These are phyloP conservation scores for Herpetomonas tarakana DNA, from an alignment of 208 protist species.

Conservation along the genomic window DNA sequence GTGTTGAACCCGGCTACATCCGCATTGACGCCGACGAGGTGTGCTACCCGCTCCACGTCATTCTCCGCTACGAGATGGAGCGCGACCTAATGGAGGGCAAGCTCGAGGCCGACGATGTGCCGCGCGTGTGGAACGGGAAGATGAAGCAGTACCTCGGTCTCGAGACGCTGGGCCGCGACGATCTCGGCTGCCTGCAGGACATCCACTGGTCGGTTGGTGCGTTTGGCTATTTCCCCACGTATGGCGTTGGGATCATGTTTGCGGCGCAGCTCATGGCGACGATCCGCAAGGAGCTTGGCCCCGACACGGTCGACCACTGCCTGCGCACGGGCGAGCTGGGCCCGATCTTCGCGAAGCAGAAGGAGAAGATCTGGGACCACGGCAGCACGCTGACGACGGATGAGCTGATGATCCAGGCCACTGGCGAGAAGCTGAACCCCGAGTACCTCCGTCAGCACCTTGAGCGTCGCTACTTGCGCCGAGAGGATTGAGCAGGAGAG, in stretches of 20 bases:
- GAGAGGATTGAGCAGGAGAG: slow-evolving; percentile 6
- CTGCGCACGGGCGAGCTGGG: slow-evolving; percentile 54
- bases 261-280: slow-evolving; percentile 78
- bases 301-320: slow-evolving; percentile 42
- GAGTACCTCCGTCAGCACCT: slow-evolving; percentile 76
- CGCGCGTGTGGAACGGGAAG: slow-evolving; percentile 79
- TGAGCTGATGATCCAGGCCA: slow-evolving; percentile 67
- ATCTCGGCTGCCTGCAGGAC: slow-evolving; percentile 84
- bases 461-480: slow-evolving; percentile 63
- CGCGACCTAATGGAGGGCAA: slow-evolving; percentile 75
- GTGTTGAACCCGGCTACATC: slow-evolving; percentile 70
- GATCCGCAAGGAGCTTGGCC: slow-evolving; percentile 63
- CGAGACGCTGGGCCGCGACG: slow-evolving; percentile 65
- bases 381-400: slow-evolving; percentile 58
- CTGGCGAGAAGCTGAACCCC: slow-evolving; percentile 77
- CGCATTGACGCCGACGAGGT: slow-evolving; percentile 88
- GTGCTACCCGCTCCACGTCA: slow-evolving; percentile 89
- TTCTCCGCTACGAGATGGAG: slow-evolving; percentile 90
- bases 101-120: slow-evolving; percentile 75
- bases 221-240: slow-evolving; percentile 90
- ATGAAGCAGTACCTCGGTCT: slow-evolving; percentile 86
- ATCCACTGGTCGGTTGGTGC: slow-evolving; percentile 79
- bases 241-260: slow-evolving; percentile 80
- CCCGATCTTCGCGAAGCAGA: slow-evolving; percentile 52
- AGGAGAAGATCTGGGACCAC: slow-evolving; percentile 71